Conservation (phyloP, 2,329 filamentous ascomycete species). For the Alternaria sp. region DNA sequence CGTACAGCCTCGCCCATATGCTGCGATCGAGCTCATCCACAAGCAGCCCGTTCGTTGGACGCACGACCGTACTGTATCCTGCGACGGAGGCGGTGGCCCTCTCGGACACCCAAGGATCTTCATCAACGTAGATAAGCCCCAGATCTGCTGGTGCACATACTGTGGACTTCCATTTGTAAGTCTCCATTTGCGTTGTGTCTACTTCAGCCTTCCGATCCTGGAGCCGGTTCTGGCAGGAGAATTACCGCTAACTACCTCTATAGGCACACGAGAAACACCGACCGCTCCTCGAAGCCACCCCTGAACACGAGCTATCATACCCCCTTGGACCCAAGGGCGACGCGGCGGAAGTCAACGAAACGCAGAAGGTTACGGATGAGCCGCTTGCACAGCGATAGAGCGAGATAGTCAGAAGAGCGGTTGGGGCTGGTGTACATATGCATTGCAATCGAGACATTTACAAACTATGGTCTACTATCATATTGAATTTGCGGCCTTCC, state of each 20-base stretch:
- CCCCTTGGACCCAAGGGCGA: conserved; percentile 71
- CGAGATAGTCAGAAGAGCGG: neutral
- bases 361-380: conserved; percentile 65
- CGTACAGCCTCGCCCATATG: conserved; percentile 79
- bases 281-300: conserved; percentile 80
- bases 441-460: conserved; percentile 17
- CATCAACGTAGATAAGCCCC: conserved; percentile 97
- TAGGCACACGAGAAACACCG: conserved; percentile 92
- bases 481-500: neutral
- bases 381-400: conserved; percentile 64
- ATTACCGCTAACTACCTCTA: conserved; percentile 14
- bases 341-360: conserved; percentile 64
- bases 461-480: neutral
- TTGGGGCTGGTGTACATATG: conserved; percentile 33
- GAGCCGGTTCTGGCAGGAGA: neutral
- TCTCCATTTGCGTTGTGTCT: conserved; percentile 12
- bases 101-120: conserved; percentile 91
- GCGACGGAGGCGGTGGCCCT: conserved; percentile 90
- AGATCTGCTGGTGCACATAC: conserved; percentile 90
- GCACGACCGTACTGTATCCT: conserved; percentile 79
- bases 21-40: conserved; percentile 95
- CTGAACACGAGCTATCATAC: conserved; percentile 78
- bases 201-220: neutral
- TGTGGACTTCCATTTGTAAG: conserved; percentile 92
- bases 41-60: conserved; percentile 94